phyloP scores from a whole-genome alignment of 2,329 filamentous ascomycete species.

The Aureobasidium lini region DNA sequence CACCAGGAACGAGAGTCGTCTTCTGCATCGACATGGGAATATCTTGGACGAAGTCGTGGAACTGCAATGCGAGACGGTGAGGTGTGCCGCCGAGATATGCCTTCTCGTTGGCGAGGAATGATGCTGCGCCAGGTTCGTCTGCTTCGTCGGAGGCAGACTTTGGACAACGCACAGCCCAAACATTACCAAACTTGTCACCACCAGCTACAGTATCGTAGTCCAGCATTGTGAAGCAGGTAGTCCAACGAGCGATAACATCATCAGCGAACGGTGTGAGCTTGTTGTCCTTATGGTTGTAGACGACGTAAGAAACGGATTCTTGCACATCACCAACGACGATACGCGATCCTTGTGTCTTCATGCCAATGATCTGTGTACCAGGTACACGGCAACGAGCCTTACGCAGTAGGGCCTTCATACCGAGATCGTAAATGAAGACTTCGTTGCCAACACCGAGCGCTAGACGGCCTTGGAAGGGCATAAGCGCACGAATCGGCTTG shows the following conservation, averaged over 20 bases:
- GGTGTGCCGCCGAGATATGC: constrained; percentile 85
- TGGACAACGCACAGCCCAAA: constrained; percentile 86
- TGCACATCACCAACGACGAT: constrained; percentile 90
- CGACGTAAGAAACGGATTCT: constrained; percentile 84
- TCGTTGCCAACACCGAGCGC: constrained; percentile 77
- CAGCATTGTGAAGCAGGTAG: constrained; percentile 83
- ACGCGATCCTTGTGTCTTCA: constrained; percentile 84
- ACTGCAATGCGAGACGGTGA: constrained; percentile 74
- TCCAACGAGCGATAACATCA: constrained; percentile 84
- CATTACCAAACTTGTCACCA: constrained; percentile 94
- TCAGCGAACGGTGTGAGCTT: constrained; percentile 89
- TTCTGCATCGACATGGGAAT: constrained; percentile 87
- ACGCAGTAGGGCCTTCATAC: constrained; percentile 83
- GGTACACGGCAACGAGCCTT: constrained; percentile 52
- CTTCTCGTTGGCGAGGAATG: constrained; percentile 84
- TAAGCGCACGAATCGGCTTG: constrained; percentile 78
- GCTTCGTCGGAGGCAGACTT: constrained; percentile 79
- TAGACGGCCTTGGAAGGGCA: constrained; percentile 87
- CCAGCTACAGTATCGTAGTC: constrained; percentile 95
- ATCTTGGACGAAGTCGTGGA: constrained; percentile 86
- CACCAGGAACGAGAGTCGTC: constrained; percentile 81
- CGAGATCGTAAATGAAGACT: constrained; percentile 83
- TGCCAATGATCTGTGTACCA: constrained; percentile 64
- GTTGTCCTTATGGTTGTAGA: constrained; percentile 89
- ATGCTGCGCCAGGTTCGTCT: constrained; percentile 84